phyloP scores from a whole-genome alignment of 2,329 filamentous ascomycete species.

The Cladosporium colombiae region DNA sequence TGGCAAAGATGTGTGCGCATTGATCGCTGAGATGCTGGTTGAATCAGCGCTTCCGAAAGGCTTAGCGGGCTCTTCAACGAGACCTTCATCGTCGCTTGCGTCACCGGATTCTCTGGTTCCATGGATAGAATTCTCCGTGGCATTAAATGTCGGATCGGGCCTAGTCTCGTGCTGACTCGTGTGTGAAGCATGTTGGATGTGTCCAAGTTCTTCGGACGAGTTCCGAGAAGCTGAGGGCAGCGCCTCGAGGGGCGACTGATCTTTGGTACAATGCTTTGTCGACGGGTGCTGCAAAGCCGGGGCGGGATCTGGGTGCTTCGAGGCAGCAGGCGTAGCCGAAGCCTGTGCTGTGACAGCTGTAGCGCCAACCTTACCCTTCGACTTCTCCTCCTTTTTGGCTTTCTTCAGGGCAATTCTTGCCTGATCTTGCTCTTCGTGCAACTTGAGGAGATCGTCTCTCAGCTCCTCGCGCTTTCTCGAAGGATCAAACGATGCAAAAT shows the following conservation, averaged over 20 bases:
- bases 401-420: conserved; percentile 43
- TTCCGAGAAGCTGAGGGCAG: not conserved
- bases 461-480: conserved; percentile 65
- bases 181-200: not conserved
- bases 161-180: not conserved
- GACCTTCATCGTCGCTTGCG: not conserved
- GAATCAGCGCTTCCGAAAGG: not conserved
- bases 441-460: conserved; percentile 63
- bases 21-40: not conserved
- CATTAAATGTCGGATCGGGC: not conserved
- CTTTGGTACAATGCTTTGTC: not conserved
- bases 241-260: not conserved
- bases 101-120: not conserved
- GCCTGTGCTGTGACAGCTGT: not conserved
- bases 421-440: conserved; percentile 61
- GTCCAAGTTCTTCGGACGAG: not conserved
- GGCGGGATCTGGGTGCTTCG: not conserved
- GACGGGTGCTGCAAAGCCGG: not conserved
- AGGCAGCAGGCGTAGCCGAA: not conserved
- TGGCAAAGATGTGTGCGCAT: not conserved
- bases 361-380: conserved; percentile 1
- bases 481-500: conserved; percentile 58
- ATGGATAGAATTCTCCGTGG: not conserved
- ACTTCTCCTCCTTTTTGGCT: conserved; percentile 23
- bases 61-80: not conserved